A percentile compares a stretch with the other conserved stretches of the same genome.
Evolutionary conservation across 179 eudicot genomes (phyloP).

Genomic region (Vitellaria paradoxa): DNA sequence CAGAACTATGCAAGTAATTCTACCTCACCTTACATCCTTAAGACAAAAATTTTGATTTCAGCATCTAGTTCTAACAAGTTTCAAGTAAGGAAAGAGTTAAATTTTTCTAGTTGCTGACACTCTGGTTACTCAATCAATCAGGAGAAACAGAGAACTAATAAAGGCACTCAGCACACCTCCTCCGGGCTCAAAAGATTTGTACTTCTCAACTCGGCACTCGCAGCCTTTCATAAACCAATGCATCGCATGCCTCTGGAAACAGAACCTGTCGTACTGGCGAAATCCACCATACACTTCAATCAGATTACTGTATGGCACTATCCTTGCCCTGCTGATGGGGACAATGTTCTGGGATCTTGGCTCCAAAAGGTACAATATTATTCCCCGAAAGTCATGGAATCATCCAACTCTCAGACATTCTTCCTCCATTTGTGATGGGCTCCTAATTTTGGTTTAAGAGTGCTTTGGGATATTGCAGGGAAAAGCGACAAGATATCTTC

Average conservation of each 20-base stretch:
- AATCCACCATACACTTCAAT: constrained; percentile 75
- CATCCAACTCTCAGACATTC: background rate
- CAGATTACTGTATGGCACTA: constrained; percentile 52
- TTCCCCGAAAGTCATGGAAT: background rate
- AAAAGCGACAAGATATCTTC: constrained; percentile 26
- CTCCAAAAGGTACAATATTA: constrained; percentile 36
- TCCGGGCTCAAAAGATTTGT: constrained; percentile 64
- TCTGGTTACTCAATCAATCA: constrained; percentile 22
- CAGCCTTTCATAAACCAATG: constrained; percentile 56
- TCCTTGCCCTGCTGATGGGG: constrained; percentile 63
- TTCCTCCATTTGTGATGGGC: background rate
- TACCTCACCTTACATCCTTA: background rate
- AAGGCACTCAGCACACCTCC: constrained; percentile 56
- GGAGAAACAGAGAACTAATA: constrained; percentile 66
- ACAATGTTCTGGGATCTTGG: constrained; percentile 78
- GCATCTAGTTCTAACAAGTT: too few relatives aligned
- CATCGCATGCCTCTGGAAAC: constrained; percentile 84
- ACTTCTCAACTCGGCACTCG: constrained; percentile 60
- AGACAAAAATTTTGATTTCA: too few relatives aligned
- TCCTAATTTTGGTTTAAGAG: background rate
- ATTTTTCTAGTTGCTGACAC: background rate
- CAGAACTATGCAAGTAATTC: constrained; percentile 55
- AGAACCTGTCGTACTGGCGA: constrained; percentile 79
- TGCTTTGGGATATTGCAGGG: constrained; percentile 14
- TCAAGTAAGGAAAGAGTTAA: background rate